Evolutionary conservation across 208 protist species (phyloP), one percentile per base, ranked within the genome.

Genomic region (Vickermania ingenoplastis): DNA sequence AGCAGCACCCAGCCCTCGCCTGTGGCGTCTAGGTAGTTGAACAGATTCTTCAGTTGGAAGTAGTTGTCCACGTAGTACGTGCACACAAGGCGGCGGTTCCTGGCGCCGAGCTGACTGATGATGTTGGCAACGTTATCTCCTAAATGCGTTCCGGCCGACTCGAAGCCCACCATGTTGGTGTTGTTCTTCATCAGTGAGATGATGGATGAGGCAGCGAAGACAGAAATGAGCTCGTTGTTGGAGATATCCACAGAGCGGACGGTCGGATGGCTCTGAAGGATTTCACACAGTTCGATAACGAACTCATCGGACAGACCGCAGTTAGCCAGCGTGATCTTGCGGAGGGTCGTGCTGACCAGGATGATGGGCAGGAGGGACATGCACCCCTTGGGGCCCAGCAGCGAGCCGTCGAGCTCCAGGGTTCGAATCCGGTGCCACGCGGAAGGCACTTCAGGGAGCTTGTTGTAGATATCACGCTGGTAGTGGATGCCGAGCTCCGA

Each of bases 41-140:
- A 92, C 36, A 87, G 53, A 57, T 92, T 70, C 63, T 86, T 86
- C 81, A 92, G 86, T 56, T 75, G 68, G 63, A 92, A 92, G 67
- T 86, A 92, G 61, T 80, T 71, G 59, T 92, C 81, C 31, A 77
- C 61, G 64, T 82, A 92, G 77, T 92, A 92, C 61, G 74, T 74
- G 54, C 66, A 49, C n/a, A 92, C 79, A 23, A 62, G 62, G 21
- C 70, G 41, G 45, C 75, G 51, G 62, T 92, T 89, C 22, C 55
- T 50, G 59, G 76, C 67, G 53, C 85, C 79, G 2, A 86, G 67
- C 11, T 64, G 53, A 48, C 70, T 65, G 57, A 92, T 89, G 62
- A 89, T 80, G 66, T 77, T 77, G 3, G 57, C 61, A 4, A 89
- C 85, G 59, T 88, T 89, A 14, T 57, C 61, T 48, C 85, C 81